Conservation (phyloP, 352 stramenopile species). For the Globisporangium emineosum region DNA sequence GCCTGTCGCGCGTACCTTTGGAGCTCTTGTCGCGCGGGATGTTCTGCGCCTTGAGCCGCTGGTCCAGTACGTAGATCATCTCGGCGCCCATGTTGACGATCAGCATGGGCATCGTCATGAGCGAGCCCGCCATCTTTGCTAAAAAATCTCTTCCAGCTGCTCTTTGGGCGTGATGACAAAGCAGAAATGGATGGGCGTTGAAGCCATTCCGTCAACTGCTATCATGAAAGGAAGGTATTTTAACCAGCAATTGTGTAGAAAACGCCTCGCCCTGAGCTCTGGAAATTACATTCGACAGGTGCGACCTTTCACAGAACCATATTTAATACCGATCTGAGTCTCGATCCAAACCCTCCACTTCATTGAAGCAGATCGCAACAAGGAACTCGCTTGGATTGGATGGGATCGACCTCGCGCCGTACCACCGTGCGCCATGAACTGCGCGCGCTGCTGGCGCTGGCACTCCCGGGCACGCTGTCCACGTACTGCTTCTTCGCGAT, state of each 20-base stretch:
- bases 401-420: background rate
- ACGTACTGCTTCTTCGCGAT: constrained; percentile 79
- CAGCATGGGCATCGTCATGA: constrained; percentile 91
- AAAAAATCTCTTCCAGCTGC: background rate
- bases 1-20: constrained; percentile 37
- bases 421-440: constrained; percentile 19
- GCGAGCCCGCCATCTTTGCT: constrained; percentile 42
- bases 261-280: background rate
- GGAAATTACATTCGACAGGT: background rate
- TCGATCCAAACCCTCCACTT: background rate
- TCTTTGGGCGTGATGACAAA: background rate
- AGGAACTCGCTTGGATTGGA: background rate
- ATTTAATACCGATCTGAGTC: too few species aligned
- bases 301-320: constrained; percentile 1
- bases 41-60: constrained; percentile 90
- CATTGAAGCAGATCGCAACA: background rate
- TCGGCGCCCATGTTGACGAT: constrained; percentile 93
- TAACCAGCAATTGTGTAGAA: background rate
- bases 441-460: constrained; percentile 43
- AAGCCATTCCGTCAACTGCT: background rate
- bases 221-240: background rate
- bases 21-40: constrained; percentile 88
- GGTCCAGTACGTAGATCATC: constrained; percentile 93
- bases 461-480: constrained; percentile 17
- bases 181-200: background rate